Base-by-base conservation (phyloP, 2,329 filamentous ascomycete genomes). In the Teratosphaeria pseudoeucalypti region DNA sequence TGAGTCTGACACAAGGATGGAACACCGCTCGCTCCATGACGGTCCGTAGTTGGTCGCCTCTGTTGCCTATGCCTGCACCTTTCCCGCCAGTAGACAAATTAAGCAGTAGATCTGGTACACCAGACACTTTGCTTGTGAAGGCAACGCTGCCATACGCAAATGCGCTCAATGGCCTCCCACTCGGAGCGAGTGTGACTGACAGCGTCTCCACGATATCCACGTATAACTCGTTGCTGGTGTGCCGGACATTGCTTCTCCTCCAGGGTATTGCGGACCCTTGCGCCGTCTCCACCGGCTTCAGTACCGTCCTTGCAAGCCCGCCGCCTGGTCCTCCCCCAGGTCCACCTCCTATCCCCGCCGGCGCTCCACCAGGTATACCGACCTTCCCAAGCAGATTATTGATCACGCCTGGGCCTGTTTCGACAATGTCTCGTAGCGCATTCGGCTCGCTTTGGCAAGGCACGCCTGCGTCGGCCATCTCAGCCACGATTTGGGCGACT, bases 211-310 rank as follows among this genome's bases (percentile, higher is more conserved):
- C 85, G 12, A 99, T 85, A 72, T 99, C 94, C 60, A 96, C 92
- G 72, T 97, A 97, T 66, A 99, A 81, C 74, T 99, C 94, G 74
- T 97, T 99, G 58, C 89, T 95, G 3, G 92, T 97, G 73, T 99
- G 94, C 16, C 92, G 83, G 57, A 99, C 94, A 69, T 96, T 96
- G 47, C 90, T 85, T 62, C 91, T 82, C 62, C 94, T 84, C 94
- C 94, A 99, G 1, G 92, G 92, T 49, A 97, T 84, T 2, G 84
- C 79, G 71, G 80, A 70, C 27, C 69, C 70, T 56, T 68, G 67
- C 43, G 60, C 64, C 16, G 60, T 68, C 55, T 69, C 63, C 29
- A 58, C 86, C 85, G 23, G 58, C 54, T 29, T 32, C 27, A 54
- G 19, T 9, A 54, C 19, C 14, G 53, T 32, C 14, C 53, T 32